Evolutionary conservation across 495 filamentous ascomycete genomes (phyloP).

Genomic region (Apodospora peruviana): DNA sequence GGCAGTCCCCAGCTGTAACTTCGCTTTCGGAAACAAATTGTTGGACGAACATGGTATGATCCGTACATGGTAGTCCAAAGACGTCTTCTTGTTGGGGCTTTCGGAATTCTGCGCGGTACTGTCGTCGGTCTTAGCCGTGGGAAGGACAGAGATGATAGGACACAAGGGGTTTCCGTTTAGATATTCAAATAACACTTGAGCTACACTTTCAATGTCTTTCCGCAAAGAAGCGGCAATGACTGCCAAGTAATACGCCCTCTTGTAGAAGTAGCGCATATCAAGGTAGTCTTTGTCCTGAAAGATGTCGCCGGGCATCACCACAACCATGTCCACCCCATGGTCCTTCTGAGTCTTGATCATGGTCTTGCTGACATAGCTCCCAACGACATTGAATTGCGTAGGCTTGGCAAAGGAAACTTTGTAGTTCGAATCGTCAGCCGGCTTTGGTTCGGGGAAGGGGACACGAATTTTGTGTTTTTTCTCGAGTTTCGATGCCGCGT

Average conservation of each 20-base stretch:
- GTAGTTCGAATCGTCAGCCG: conserved; percentile 68
- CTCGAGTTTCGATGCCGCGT: conserved; percentile 63
- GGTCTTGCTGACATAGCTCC: conserved; percentile 77
- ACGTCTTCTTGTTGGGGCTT: no score
- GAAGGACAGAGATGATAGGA: conserved; percentile 59
- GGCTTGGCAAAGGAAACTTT: conserved; percentile 73
- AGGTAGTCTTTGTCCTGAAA: conserved; percentile 95
- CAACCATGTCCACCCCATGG: conserved; percentile 70
- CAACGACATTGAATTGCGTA: conserved; percentile 75
- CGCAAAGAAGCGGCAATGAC: conserved; percentile 66
- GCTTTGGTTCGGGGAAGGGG: conserved; percentile 77
- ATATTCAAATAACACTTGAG: conserved; percentile 57
- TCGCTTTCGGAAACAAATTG: conserved; percentile 58
- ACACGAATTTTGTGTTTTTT: conserved; percentile 59
- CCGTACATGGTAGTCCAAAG: conserved; percentile 61
- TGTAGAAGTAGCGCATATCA: conserved; percentile 91
- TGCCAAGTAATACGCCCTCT: conserved; percentile 86
- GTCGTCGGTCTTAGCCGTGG: conserved; percentile 11
- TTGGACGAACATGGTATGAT: conserved; percentile 69
- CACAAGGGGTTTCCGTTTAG: conserved; percentile 74
- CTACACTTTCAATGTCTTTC: conserved; percentile 42
- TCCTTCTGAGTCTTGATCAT: conserved; percentile 54
- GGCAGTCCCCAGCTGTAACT: conserved; percentile 63
- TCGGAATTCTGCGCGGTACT: conserved; percentile 22
- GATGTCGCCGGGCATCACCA: conserved; percentile 72